phyloP scores from a whole-genome alignment of 1,284 basidiomycete genomes.

The Naganishia albida region DNA sequence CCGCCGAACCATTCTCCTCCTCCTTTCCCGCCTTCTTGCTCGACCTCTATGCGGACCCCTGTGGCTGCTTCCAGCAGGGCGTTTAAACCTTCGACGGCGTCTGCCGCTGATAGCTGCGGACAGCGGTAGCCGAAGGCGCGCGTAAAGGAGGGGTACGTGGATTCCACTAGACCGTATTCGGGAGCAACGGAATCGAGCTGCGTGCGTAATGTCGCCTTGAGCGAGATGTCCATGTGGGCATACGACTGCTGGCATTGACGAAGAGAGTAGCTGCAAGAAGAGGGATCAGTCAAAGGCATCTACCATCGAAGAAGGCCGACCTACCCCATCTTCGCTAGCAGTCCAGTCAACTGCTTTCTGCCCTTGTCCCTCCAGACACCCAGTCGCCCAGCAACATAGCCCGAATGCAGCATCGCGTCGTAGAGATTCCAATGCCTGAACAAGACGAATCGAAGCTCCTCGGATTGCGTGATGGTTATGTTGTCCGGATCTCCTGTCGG shows the following conservation, averaged over 20 bases:
- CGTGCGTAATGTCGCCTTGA: slow-evolving; percentile 76
- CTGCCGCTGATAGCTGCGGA: slow-evolving; percentile 83
- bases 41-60: slow-evolving; percentile 85
- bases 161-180: slow-evolving; percentile 93
- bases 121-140: slow-evolving; percentile 86
- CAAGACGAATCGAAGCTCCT: slow-evolving; percentile 89
- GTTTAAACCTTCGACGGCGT: slow-evolving; percentile 85
- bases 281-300: background rate
- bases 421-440: slow-evolving; percentile 98
- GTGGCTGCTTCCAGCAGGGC: slow-evolving; percentile 89
- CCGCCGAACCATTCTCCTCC: slow-evolving; percentile 90
- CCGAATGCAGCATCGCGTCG: slow-evolving; percentile 96
- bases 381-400: slow-evolving; percentile 91
- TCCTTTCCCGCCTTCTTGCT: slow-evolving; percentile 75
- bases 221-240: slow-evolving; percentile 92
- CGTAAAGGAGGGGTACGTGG: slow-evolving; percentile 89
- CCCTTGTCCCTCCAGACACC: slow-evolving; percentile 96
- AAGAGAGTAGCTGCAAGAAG: slow-evolving; percentile 73
- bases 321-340: slow-evolving; percentile 98
- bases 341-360: slow-evolving; percentile 79
- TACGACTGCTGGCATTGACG: slow-evolving; percentile 91
- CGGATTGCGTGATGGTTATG: slow-evolving; percentile 71
- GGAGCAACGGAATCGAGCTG: slow-evolving; percentile 90
- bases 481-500: slow-evolving; percentile 63
- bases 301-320: slow-evolving; percentile 40